These are phyloP conservation scores for Skeletonema marinoi DNA, from an alignment of 108 stramenopile species.

Conservation along the genomic window DNA sequence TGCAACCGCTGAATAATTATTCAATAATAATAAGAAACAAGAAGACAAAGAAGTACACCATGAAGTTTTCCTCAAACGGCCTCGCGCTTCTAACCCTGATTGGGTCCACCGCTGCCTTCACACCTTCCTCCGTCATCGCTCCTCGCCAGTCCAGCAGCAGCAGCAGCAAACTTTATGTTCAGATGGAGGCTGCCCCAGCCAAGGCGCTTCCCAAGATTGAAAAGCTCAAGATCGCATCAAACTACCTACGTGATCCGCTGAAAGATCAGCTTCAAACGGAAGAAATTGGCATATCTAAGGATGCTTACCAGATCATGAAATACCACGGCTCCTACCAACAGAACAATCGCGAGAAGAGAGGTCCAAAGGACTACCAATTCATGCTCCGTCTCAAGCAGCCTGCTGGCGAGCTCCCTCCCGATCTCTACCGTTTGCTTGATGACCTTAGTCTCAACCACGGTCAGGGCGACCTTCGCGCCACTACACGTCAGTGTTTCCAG, in stretches of 20 bases:
- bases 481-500: slow-evolving; percentile 98
- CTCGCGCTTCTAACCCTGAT: slow-evolving; percentile 14
- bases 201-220: slow-evolving; percentile 85
- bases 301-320: slow-evolving; percentile 93
- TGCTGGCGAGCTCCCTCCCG: slow-evolving; percentile 93
- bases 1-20: too few species aligned
- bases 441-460: slow-evolving; percentile 89
- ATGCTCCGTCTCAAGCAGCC: slow-evolving; percentile 99
- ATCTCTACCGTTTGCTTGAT: slow-evolving; percentile 91
- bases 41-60: not conserved
- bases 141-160: not conserved
- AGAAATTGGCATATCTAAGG: slow-evolving; percentile 83
- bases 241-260: slow-evolving; percentile 74
- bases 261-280: slow-evolving; percentile 74
- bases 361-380: slow-evolving; percentile 95
- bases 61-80: slow-evolving; percentile 32
- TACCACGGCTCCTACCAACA: slow-evolving; percentile 99
- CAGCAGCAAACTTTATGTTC: slow-evolving; percentile 54
- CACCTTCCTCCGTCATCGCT: slow-evolving; percentile 15
- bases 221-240: slow-evolving; percentile 66
- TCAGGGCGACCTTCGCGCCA: slow-evolving; percentile 94
- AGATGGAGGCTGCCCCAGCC: slow-evolving; percentile 62
- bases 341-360: slow-evolving; percentile 88
- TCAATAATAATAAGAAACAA: not conserved
- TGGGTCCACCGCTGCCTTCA: slow-evolving; percentile 11